Evolutionary conservation across 2,329 filamentous ascomycete genomes (phyloP).

Genomic region (Botrytis paeoniae): DNA sequence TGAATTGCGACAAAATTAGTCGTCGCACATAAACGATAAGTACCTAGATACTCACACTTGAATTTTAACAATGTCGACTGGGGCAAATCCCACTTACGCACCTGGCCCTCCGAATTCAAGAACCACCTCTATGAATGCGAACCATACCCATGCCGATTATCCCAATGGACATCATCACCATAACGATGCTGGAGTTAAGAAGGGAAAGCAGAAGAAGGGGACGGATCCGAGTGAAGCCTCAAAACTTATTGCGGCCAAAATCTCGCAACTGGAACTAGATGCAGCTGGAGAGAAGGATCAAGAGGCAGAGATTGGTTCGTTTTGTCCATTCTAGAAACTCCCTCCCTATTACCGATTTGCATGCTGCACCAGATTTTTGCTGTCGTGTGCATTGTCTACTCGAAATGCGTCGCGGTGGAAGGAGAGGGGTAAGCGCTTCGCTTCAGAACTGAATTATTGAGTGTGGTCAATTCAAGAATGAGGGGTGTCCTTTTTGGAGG

Average conservation of each 20-base stretch:
- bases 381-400: not conserved
- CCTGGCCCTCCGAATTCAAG: conserved; percentile 38
- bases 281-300: conserved; percentile 92
- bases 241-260: conserved; percentile 87
- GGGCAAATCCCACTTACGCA: conserved; percentile 40
- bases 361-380: not conserved
- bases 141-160: conserved; percentile 31
- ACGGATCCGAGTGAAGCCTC: conserved; percentile 85
- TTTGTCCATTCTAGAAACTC: conserved; percentile 26
- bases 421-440: conserved; percentile 20
- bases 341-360: conserved; percentile 3
- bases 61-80: conserved; percentile 35
- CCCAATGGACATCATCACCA: conserved; percentile 42
- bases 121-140: conserved; percentile 33
- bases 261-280: conserved; percentile 92
- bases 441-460: conserved; percentile 10
- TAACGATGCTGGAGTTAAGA: conserved; percentile 58
- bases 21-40: conserved; percentile 20
- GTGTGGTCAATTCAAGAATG: not conserved
- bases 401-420: conserved; percentile 8
- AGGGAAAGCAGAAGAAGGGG: conserved; percentile 79
- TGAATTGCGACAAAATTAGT: conserved; percentile 15
- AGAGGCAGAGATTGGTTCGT: conserved; percentile 89
- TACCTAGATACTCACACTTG: not conserved
- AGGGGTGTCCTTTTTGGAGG: not conserved